A percentile compares a stretch with the other conserved stretches of the same genome.
These are phyloP conservation scores for Penicillium psychrosexuale DNA, from an alignment of 2,329 filamentous ascomycete species.

Conservation along the genomic window DNA sequence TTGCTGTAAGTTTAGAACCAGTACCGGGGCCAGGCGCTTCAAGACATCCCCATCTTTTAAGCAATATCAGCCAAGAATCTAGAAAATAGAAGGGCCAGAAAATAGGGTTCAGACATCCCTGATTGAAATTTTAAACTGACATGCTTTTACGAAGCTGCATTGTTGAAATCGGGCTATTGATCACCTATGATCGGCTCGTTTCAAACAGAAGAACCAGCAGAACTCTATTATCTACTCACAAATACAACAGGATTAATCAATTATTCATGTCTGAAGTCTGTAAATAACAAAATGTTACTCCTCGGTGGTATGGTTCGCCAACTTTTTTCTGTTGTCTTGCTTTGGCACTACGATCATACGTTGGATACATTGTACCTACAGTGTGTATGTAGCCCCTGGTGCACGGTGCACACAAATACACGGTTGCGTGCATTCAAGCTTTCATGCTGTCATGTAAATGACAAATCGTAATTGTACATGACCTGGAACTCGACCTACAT, in stretches of 20 bases:
- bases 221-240: not conserved
- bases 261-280: not conserved
- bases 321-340: not conserved
- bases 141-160: not conserved
- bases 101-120: not conserved
- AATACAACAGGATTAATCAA: not conserved
- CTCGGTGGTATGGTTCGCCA: too few species aligned
- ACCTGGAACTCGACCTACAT: not conserved
- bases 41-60: not conserved
- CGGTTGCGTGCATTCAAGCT: not conserved
- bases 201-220: not conserved
- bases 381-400: not conserved
- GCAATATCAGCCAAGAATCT: not conserved
- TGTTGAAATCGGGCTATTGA: not conserved
- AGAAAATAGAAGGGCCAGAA: not conserved
- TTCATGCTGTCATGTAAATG: not conserved
- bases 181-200: not conserved
- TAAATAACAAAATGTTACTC: not conserved
- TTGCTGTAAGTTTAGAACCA: not conserved
- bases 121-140: not conserved
- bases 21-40: not conserved
- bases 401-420: not conserved
- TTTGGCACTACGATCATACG: not conserved
- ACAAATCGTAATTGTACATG: not conserved
- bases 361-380: not conserved